Evolutionary conservation across 108 stramenopile genomes (phyloP).

Genomic region (Cyclotella baltica): DNA sequence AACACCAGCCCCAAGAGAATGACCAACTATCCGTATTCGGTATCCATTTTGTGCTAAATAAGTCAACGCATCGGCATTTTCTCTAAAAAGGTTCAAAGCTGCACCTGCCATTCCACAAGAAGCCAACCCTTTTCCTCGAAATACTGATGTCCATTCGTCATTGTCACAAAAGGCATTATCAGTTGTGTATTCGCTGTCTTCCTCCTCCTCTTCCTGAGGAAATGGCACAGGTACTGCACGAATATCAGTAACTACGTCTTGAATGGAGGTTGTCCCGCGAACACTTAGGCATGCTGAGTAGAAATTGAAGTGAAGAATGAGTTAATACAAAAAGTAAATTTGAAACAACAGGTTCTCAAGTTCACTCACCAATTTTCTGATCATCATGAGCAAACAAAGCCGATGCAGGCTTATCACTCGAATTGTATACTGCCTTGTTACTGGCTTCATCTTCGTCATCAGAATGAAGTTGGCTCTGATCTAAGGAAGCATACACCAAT

Average conservation of each 20-base stretch:
- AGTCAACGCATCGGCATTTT: conserved; percentile 73
- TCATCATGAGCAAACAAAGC: conserved; percentile 81
- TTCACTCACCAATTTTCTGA: conserved; percentile 58
- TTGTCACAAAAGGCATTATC: conserved; percentile 21
- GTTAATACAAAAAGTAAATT: too few relatives aligned
- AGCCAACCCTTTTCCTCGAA: conserved; percentile 72
- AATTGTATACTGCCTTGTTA: conserved; percentile 22
- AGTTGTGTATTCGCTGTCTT: conserved; percentile 40
- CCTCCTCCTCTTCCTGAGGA: conserved; percentile 60
- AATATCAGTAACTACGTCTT: conserved; percentile 97
- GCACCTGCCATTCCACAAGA: conserved; percentile 88
- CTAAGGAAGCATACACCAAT: conserved; percentile 81
- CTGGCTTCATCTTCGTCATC: conserved; percentile 25
- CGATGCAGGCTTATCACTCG: conserved; percentile 73
- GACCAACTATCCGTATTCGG: conserved; percentile 83
- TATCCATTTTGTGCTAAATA: conserved; percentile 76
- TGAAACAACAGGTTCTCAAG: not conserved
- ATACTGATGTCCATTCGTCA: conserved; percentile 82
- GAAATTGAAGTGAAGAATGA: not conserved
- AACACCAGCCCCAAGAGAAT: conserved; percentile 90
- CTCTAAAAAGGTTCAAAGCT: conserved; percentile 76
- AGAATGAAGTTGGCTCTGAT: conserved; percentile 68
- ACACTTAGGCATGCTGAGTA: conserved; percentile 67
- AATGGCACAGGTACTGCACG: conserved; percentile 89
- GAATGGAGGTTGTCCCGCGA: conserved; percentile 91